Evolutionary conservation across 73 alveolate species (phyloP).

Genomic region (Paramecium tetraurelia): DNA sequence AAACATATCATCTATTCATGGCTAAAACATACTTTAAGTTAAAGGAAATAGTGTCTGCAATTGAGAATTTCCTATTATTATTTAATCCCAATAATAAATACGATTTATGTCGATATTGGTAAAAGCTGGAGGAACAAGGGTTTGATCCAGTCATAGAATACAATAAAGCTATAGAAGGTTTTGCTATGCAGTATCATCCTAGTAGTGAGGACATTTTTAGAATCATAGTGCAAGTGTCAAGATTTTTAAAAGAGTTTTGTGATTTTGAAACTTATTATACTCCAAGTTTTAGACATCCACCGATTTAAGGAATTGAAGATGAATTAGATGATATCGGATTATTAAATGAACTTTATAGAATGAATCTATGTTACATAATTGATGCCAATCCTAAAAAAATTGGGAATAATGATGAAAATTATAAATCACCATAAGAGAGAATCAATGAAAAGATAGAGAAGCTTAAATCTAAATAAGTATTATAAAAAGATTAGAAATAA

Average conservation of each 20-base stretch:
- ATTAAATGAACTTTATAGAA: conserved; percentile 65
- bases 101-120: conserved; percentile 78
- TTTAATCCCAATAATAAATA: conserved; percentile 71
- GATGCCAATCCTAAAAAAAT: conserved; percentile 58
- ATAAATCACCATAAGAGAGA: conserved; percentile 50
- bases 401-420: conserved; percentile 62
- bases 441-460: conserved; percentile 43
- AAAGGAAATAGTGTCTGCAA: conserved; percentile 58
- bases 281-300: conserved; percentile 81
- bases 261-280: conserved; percentile 73
- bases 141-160: conserved; percentile 79
- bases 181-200: conserved; percentile 72
- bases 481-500: not conserved
- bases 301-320: conserved; percentile 65
- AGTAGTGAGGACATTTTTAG: conserved; percentile 72
- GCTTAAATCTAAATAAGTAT: conserved; percentile 18
- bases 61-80: conserved; percentile 47
- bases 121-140: conserved; percentile 67
- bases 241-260: conserved; percentile 74
- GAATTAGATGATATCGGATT: conserved; percentile 73
- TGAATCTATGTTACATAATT: conserved; percentile 56
- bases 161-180: conserved; percentile 77
- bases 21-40: conserved; percentile 52
- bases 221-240: conserved; percentile 67
- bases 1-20: conserved; percentile 61